Evolutionary conservation across 192 early-diverging fungal species (phyloP).

Genomic region (Chytriomyces sp.): DNA sequence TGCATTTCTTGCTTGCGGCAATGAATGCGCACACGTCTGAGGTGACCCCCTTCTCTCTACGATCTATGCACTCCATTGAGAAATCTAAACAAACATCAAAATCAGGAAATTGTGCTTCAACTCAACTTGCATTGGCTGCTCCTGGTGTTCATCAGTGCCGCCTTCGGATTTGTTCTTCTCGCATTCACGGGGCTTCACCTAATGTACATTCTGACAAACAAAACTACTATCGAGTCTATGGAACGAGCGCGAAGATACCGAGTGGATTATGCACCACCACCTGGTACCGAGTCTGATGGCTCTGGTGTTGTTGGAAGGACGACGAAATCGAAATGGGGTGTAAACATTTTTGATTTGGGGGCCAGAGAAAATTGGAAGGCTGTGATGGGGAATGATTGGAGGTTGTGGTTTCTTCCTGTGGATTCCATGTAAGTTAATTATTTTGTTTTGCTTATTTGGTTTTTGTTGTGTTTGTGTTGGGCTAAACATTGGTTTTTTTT

Average conservation of each 20-base stretch:
- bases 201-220: slow-evolving; percentile 45
- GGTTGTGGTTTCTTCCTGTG: slow-evolving; percentile 51
- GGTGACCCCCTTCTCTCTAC: slow-evolving; percentile 10
- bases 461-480: too few relatives aligned
- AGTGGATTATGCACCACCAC: slow-evolving; percentile 4
- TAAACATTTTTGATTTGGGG: slow-evolving; percentile 52
- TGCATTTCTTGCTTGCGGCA: slow-evolving; percentile 7
- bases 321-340: slow-evolving; percentile 13
- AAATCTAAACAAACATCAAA: background rate
- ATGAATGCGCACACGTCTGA: slow-evolving; percentile 16
- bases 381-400: slow-evolving; percentile 44
- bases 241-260: slow-evolving; percentile 33
- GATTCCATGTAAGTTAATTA: slow-evolving; percentile 37
- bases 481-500: too few relatives aligned
- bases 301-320: background rate
- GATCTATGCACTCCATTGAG: background rate
- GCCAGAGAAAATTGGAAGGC: slow-evolving; percentile 37
- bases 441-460: slow-evolving; percentile 13
- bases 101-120: slow-evolving; percentile 3
- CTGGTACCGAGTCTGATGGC: background rate
- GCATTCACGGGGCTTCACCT: slow-evolving; percentile 46
- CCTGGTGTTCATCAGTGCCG: slow-evolving; percentile 44
- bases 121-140: slow-evolving; percentile 43
- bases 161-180: slow-evolving; percentile 49
- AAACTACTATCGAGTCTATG: slow-evolving; percentile 54